Conservation (phyloP, 2,329 filamentous ascomycete genomes). For the Stagonosporopsis tanaceti region DNA sequence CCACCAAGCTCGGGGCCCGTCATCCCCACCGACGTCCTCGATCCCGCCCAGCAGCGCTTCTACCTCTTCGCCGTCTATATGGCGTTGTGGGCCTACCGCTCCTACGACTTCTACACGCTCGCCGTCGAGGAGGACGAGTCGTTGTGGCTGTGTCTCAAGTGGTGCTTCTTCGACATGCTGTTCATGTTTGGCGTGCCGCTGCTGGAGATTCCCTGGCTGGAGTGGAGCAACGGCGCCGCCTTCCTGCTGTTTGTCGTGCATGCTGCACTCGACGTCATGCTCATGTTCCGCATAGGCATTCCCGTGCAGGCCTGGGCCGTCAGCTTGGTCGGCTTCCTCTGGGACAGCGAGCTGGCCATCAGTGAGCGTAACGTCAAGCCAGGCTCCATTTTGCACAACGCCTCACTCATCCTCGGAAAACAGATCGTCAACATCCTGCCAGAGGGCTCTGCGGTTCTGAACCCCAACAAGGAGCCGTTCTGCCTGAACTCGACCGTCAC, state of each 20-base stretch:
- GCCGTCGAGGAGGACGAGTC: conserved; percentile 85
- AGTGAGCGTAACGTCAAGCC: conserved; percentile 94
- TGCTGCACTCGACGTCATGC: conserved; percentile 76
- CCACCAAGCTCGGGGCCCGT: conserved; percentile 63
- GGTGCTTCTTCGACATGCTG: conserved; percentile 83
- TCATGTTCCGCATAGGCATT: conserved; percentile 91
- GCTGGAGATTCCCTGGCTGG: conserved; percentile 93
- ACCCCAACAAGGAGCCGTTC: conserved; percentile 80
- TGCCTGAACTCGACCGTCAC: conserved; percentile 74
- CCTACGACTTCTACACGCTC: conserved; percentile 84
- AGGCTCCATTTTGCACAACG: conserved; percentile 85
- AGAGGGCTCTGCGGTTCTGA: conserved; percentile 90
- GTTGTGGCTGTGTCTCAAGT: conserved; percentile 92
- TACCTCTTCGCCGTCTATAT: conserved; percentile 85
- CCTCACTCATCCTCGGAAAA: conserved; percentile 91
- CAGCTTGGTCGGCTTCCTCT: conserved; percentile 79
- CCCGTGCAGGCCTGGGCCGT: conserved; percentile 78
- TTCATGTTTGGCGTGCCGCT: conserved; percentile 89
- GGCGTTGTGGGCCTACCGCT: conserved; percentile 78
- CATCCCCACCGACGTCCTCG: conserved; percentile 81
- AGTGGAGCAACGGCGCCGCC: conserved; percentile 81
- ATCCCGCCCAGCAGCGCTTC: conserved; percentile 89
- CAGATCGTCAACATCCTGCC: conserved; percentile 98
- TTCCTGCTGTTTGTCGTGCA: conserved; percentile 76
- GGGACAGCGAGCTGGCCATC: conserved; percentile 90